Base-by-base conservation (phyloP, 371 early-diverging fungal species). In the Mortierella sp. region DNA sequence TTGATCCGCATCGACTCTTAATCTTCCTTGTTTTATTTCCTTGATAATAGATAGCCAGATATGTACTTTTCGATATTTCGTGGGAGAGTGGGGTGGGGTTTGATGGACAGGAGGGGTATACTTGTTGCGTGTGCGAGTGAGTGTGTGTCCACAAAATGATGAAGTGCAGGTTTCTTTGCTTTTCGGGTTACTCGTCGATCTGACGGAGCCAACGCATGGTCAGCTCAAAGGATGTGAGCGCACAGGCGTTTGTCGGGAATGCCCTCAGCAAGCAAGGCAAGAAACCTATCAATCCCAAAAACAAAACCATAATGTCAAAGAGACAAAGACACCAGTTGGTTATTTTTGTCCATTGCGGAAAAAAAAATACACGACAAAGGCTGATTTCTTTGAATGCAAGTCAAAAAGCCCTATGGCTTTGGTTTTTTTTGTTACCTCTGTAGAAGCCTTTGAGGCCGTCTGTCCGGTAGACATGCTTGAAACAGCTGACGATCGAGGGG, bases 161-260 rank as follows among this genome's bases (percentile, higher is more conserved):
- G 22, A 48, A 48, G 22, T 22, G 6, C 22, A 48, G 14, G 31
- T 52, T n/a, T 48, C 2, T n/a, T 48, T n/a, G 24, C 26, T 22
- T 13, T 53, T 26, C n/a, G 22, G 8, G 9, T 76, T 70, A 81
- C 41, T 82, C 75, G 26, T 82, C 83, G 19, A 73, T 63, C 44
- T 29, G 63, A 19, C 83, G 44, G 39, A 85, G 74, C 75, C 79
- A 85, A 24, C 86, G 80, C 92, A 93, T 92, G 19, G 90, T 89
- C 8, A 91, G 85, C 71, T 95, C 94, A 87, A 92, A 96, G 43
- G 94, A 93, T 53, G 96, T 91, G 31, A 97, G 94, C 40, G 94
- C 95, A 64, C 92, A 91, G 58, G 94, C 97, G 77, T 97, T 97
- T 0, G 97, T 97, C 6, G 98, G 98, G 86, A 97, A 97, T 2